Base-by-base conservation (phyloP, 2,329 filamentous ascomycete species). In the Clathrospora elynae region DNA sequence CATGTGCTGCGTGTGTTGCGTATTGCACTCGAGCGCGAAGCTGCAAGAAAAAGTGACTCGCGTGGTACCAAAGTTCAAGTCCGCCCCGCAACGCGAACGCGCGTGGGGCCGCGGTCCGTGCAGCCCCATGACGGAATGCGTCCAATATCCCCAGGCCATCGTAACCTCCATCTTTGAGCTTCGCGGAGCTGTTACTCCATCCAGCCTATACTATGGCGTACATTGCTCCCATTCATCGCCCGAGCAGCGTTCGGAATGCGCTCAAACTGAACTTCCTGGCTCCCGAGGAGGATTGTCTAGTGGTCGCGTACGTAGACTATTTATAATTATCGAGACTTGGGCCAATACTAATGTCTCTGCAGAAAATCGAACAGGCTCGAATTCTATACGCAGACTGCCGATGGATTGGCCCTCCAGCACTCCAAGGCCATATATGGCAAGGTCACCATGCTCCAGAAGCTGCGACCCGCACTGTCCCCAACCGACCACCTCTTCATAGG, bases 401-500 rank as follows among this genome's bases (percentile, higher is more conserved):
- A 87, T 57, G 82, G 83, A 29, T 35, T 70, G 33, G 70, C 74
- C 1, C 79, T 91, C 45, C 77, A 82, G 22, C 81, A 83, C 52
- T 86, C 88, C 3, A 86, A 85, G 61, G 76, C 83, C 50, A 78
- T 97, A 41, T 92, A 92, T 67, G 93, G 92, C 66, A 88, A 87
- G 55, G 85, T 97, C 56, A 86, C 87, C 6, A 88, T 96, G 77
- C 80, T 96, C 10, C 82, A 93, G 62, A 86, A 84, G 61, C 77
- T 99, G 33, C 84, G 84, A 17, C 90, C 91, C 5, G 82, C 83
- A 34, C 82, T 88, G 56, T 84, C 85, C 18, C 72, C 78, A 4
- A 89, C 85, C 33, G 90, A 97, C 57, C 83, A 96, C 49, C 81
- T 99, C 48, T 96, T 99, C 66, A 81, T 99, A 43, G 92, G 90